phyloP scores from a whole-genome alignment of 768 basidiomycete species.

The Lactarius akahatsu region DNA sequence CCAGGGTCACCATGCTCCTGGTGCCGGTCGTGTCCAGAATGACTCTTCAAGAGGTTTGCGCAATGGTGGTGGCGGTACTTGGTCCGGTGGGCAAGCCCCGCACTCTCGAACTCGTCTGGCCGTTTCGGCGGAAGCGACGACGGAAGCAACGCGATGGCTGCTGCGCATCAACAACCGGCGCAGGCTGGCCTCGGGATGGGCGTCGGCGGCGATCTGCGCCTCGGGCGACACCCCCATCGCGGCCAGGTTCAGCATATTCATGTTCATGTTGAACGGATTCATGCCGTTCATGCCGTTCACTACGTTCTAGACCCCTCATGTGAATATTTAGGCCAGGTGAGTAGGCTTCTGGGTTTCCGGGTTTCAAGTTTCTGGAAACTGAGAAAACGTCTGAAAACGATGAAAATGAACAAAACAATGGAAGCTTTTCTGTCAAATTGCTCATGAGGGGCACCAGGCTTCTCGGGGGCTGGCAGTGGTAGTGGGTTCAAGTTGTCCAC shows the following conservation, averaged over 20 bases:
- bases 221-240: too few species aligned
- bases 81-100: constrained; percentile 46
- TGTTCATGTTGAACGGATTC: constrained; percentile 29
- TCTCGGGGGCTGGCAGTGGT: neutral
- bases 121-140: constrained; percentile 41
- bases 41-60: constrained; percentile 43
- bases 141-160: constrained; percentile 35
- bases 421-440: too few species aligned
- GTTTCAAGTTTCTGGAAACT: too few species aligned
- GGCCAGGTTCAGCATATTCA: too few species aligned
- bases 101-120: constrained; percentile 51
- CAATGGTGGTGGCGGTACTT: constrained; percentile 23
- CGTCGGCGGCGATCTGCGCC: too few species aligned
- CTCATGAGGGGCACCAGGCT: neutral
- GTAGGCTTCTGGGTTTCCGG: too few species aligned
- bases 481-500: neutral
- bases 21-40: neutral
- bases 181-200: constrained; percentile 42
- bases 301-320: too few species aligned
- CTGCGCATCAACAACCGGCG: constrained; percentile 33
- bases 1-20: constrained; percentile 35
- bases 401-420: too few species aligned
- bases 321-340: too few species aligned
- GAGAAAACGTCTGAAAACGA: too few species aligned
- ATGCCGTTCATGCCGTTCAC: neutral